Evolutionary conservation across 2,329 filamentous ascomycete genomes (phyloP).

Genomic region (Claviceps humidiphila): DNA sequence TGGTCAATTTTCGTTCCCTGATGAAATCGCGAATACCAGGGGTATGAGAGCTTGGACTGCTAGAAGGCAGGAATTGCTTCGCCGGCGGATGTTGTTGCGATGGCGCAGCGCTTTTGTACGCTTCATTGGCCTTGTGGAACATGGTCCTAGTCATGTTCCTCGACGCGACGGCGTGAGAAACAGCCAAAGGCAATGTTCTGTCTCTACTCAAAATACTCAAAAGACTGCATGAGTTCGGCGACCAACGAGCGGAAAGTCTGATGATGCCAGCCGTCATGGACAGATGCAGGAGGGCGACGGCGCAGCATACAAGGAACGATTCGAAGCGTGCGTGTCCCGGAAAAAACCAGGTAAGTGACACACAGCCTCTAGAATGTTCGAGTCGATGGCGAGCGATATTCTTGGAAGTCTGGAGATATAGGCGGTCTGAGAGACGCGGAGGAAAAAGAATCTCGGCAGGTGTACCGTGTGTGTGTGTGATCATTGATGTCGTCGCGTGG

Average conservation of each 20-base stretch:
- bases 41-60: slow-evolving; percentile 33
- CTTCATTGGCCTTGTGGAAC: slow-evolving; percentile 8
- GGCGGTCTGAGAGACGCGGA: neutral
- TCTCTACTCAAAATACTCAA: slow-evolving; percentile 13
- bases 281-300: slow-evolving; percentile 3
- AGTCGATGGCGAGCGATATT: neutral
- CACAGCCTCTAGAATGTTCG: neutral
- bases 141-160: slow-evolving; percentile 4
- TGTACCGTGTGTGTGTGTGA: neutral
- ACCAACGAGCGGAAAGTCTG: slow-evolving; percentile 21
- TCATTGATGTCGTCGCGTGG: neutral
- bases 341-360: neutral
- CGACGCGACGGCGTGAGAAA: slow-evolving; percentile 7
- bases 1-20: slow-evolving; percentile 28
- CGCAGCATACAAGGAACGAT: neutral
- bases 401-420: neutral
- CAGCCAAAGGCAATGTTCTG: slow-evolving; percentile 13
- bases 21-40: slow-evolving; percentile 38
- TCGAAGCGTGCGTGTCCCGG: neutral
- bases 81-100: slow-evolving; percentile 23
- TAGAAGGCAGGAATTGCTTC: slow-evolving; percentile 45
- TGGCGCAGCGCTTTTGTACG: slow-evolving; percentile 16
- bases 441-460: neutral
- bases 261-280: slow-evolving; percentile 24
- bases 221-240: slow-evolving; percentile 19